phyloP scores from a whole-genome alignment of 306 rosid genomes.

The Begonia loranthoides region DNA sequence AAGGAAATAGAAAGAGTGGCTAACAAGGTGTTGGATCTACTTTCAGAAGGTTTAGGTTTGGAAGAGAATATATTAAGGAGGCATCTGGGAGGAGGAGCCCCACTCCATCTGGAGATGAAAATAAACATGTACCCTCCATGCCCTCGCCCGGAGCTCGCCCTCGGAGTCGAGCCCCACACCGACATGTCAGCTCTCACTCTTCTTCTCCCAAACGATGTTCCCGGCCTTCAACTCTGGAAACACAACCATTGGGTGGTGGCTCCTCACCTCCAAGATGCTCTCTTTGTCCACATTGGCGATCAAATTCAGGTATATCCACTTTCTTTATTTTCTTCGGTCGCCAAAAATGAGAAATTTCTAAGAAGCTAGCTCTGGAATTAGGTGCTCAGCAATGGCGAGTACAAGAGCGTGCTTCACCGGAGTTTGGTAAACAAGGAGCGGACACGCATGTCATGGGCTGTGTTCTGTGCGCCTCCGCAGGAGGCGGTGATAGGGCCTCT shows the following conservation, averaged over 20 bases:
- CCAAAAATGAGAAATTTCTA: too few relatives aligned
- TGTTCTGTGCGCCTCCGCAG: constrained; percentile 37
- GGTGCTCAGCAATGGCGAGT: constrained; percentile 57
- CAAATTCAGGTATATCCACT: constrained; percentile 58
- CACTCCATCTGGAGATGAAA: constrained; percentile 48
- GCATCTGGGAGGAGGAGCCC: constrained; percentile 29
- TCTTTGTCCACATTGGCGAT: constrained; percentile 49
- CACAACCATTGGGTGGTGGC: constrained; percentile 34
- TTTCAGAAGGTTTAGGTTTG: constrained; percentile 43
- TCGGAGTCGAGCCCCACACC: constrained; percentile 69
- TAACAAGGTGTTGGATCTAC: constrained; percentile 23
- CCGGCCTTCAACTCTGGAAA: constrained; percentile 52
- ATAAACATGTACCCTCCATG: constrained; percentile 71
- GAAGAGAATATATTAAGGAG: constrained; percentile 23
- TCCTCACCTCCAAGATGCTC: constrained; percentile 24
- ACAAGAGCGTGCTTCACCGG: constrained; percentile 46
- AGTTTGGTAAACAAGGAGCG: constrained; percentile 56
- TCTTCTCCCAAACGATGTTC: constrained; percentile 41
- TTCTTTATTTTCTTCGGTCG: too few relatives aligned
- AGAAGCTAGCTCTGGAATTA: too few relatives aligned
- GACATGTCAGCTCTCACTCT: constrained; percentile 60
- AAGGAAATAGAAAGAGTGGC: constrained; percentile 29
- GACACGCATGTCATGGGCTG: constrained; percentile 64
- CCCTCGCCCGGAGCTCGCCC: constrained; percentile 51
- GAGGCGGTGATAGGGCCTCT: constrained; percentile 37